Percentiles rank a stretch among this genome's conserved stretches.
phyloP scores from a whole-genome alignment of 257 asterid genomes.

The Capsicum pubescens region DNA sequence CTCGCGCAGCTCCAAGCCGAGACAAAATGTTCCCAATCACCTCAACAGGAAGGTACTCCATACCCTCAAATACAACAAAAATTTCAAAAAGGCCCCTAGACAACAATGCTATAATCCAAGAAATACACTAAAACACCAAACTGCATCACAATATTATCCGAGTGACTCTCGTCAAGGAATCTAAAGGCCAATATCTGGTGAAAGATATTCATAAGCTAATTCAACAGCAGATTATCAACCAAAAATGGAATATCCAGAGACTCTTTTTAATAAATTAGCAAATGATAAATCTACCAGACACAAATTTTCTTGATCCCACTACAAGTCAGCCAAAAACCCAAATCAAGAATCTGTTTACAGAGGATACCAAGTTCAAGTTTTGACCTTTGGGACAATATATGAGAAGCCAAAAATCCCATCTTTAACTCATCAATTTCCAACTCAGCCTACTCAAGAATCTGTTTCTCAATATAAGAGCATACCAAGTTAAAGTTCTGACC shows the following conservation, averaged over 20 bases:
- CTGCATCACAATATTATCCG: conserved; percentile 33
- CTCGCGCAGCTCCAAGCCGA: conserved; percentile 80
- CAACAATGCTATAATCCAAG: conserved; percentile 34
- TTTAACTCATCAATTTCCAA: background rate
- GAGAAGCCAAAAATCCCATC: background rate
- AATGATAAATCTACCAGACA: background rate
- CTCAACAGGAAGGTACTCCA: conserved; percentile 93
- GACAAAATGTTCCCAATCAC: conserved; percentile 87
- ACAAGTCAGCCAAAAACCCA: background rate
- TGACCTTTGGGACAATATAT: background rate
- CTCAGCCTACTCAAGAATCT: background rate
- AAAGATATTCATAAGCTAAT: conserved; percentile 26
- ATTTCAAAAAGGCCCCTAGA: conserved; percentile 23
- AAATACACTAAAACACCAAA: conserved; percentile 33
- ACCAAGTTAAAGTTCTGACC: no score
- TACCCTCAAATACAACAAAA: conserved; percentile 38
- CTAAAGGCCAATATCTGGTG: conserved; percentile 35
- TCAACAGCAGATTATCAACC: conserved; percentile 32
- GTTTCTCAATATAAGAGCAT: no score
- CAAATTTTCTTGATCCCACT: background rate
- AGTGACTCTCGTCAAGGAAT: conserved; percentile 27
- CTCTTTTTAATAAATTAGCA: conserved; percentile 27
- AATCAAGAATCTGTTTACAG: conserved; percentile 9
- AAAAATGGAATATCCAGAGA: conserved; percentile 32
- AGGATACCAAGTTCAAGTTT: background rate